Base-by-base conservation (phyloP, 1,139 yeast genomes). In the Yamadazyma aaseri region DNA sequence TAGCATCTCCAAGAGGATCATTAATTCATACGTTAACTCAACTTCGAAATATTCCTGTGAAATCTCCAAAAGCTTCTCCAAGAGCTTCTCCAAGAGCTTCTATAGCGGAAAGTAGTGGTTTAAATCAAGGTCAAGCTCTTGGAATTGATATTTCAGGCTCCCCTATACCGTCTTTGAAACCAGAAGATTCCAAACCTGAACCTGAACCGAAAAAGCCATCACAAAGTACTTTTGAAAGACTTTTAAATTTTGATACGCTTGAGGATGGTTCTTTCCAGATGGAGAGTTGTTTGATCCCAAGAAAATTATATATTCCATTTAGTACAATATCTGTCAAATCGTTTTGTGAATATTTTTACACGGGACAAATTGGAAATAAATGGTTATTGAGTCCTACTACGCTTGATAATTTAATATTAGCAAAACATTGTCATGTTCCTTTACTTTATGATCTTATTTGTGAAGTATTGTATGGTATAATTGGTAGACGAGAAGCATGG, bases 301-400 rank as follows among this genome's bases (percentile, higher is more conserved):
- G 94, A 40, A 71, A 79, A 14, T 54, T 84, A 20, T 83, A 80
- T 46, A 53, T 84, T 41, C 92, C 94, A 5, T 81, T 80, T 59
- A 57, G 79, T 2, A 76, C 82, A 1, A 53, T 61, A 2, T 73
- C 86, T 0, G 75, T 83, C 8, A 70, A 68, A 37, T 87, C 86
- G 1, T 75, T 83, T 46, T 66, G 83, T 28, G 92, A 84, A 49
- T 84, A 78, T 53, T 65, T 84, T 40, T 82, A 81, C 49, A 83
- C 90, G 6, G 94, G 92, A 1, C 89, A 83, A 55, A 75, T 84
- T 21, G 87, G 86, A 21, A 78, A 81, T 39, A 80, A 76, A 46
- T 83, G 90, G 90, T 58, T 71, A 10, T 57, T 83, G 22, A 65
- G 74, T 2, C 90, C 90, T 0, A 79, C 85, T 0, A 73, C 85